Conservation (phyloP, 108 stramenopile genomes). For the Cyclostephanos tholiformis region DNA sequence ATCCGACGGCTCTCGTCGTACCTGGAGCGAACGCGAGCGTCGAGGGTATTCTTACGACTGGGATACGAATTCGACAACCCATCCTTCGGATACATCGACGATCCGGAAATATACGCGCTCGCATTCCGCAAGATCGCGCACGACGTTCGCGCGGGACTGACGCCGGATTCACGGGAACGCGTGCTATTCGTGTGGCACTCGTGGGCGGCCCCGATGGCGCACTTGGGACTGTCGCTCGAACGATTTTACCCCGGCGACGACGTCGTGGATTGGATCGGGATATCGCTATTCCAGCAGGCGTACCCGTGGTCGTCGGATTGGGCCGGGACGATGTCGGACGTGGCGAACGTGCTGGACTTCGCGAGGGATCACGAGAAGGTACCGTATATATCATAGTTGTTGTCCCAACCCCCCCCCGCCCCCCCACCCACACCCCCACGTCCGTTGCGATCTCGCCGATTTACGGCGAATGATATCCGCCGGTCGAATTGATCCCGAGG, state of each 20-base stretch:
- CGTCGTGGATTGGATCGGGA: conserved; percentile 84
- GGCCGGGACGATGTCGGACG: conserved; percentile 53
- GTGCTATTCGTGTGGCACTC: conserved; percentile 86
- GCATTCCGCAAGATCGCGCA: conserved; percentile 71
- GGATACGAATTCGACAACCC: conserved; percentile 91
- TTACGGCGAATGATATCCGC: background rate
- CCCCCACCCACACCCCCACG: too few species aligned
- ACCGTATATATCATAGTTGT: background rate
- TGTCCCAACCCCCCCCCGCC: too few species aligned
- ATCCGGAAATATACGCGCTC: conserved; percentile 57
- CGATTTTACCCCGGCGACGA: conserved; percentile 79
- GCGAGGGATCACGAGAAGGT: conserved; percentile 50
- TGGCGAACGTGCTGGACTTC: conserved; percentile 78
- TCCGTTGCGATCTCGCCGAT: background rate
- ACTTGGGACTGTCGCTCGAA: conserved; percentile 29
- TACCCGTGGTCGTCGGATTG: conserved; percentile 61
- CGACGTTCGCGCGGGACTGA: conserved; percentile 43
- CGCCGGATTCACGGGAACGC: conserved; percentile 28
- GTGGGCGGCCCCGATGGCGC: conserved; percentile 72
- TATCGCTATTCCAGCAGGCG: conserved; percentile 84
- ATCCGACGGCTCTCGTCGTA: conserved; percentile 58
- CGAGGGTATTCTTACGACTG: conserved; percentile 68
- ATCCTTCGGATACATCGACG: conserved; percentile 64
- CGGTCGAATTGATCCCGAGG: background rate
- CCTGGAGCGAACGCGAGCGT: conserved; percentile 43